These are phyloP conservation scores for Saccharomycopsis crataegensis DNA, from an alignment of 1,139 yeast genomes.

Conservation along the genomic window DNA sequence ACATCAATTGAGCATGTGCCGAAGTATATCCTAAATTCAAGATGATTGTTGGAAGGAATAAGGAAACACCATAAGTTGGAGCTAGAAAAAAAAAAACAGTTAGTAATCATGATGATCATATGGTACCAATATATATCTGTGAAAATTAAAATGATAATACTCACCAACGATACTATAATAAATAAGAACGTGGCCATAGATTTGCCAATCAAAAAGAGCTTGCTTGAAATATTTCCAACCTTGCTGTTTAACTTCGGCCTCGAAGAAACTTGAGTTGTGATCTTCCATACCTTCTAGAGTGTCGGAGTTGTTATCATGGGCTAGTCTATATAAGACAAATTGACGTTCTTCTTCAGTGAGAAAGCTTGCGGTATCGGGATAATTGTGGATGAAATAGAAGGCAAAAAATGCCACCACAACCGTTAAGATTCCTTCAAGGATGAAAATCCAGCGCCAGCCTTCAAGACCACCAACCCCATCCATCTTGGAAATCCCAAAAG, in stretches of 20 bases:
- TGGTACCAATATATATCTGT: too few species aligned
- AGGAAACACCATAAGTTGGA: conserved; percentile 28
- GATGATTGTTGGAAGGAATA: conserved; percentile 31
- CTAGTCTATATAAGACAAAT: conserved; percentile 40
- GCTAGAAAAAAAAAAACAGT: conserved; percentile 1
- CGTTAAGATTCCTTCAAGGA: conserved; percentile 50
- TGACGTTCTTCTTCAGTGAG: conserved; percentile 39
- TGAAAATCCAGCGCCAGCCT: conserved; percentile 58
- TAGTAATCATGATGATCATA: too few species aligned
- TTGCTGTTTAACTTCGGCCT: conserved; percentile 20
- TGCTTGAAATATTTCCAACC: conserved; percentile 24
- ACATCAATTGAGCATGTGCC: conserved; percentile 29
- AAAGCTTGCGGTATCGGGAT: conserved; percentile 41
- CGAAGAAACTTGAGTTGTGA: conserved; percentile 16
- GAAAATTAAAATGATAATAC: too few species aligned
- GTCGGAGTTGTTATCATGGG: conserved; percentile 22
- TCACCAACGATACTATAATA: conserved; percentile 19
- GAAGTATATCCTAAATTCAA: conserved; percentile 28
- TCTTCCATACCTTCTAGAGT: conserved; percentile 17
- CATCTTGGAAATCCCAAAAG: conserved; percentile 32
- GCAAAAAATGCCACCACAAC: conserved; percentile 41
- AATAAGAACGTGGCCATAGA: conserved; percentile 20
- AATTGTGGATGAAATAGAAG: conserved; percentile 43
- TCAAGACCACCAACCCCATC: conserved; percentile 29
- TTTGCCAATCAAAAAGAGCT: conserved; percentile 25